Base-by-base conservation (phyloP, 805 yeast species). In the Blastobotrys robertii region DNA sequence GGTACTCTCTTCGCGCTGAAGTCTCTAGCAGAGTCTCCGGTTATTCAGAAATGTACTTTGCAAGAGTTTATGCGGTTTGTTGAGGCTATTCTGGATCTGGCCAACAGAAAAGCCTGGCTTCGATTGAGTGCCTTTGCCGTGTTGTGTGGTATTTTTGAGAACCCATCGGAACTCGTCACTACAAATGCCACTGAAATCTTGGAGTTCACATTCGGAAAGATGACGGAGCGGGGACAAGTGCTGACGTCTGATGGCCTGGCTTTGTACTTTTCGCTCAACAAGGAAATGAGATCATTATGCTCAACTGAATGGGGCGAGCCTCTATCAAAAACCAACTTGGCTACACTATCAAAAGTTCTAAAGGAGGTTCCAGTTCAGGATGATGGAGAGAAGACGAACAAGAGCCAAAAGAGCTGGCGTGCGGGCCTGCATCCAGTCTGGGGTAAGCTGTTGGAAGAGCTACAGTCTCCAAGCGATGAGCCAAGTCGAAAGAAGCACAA, bases 1-100 rank as follows among this genome's bases (percentile, higher is more conserved):
- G 97, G 97, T 4, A 73, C 77, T 54, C 66, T 88, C 37, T 88
- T 90, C 60, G 96, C 95, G 0, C 65, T 85, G 14, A 94, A 88
- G 59, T 74, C 84, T 1, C 56, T 88, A 39, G 68, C 82, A 29
- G 81, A 80, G 39, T 72, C 81, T 10, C 66, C 70, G 2, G 54
- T 74, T 9, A 49, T 75, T 6, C 47, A 58, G 44, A 50, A 55
- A 11, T 50, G 63, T 5, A 48, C 55, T 10, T 35, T 54, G 1
- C 59, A 54, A 2, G 67, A 70, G 38, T 64, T 68, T 39, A 47
- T 55, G 12, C 58, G 62, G 9, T 72, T 80, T 37, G 59, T 76
- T 22, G 62, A 67, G 3, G 58, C 66, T 28, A 53, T 83, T 31
- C 58, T 84, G 3, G 76, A 73, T 16, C 65, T 88, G 43, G 73